These are phyloP conservation scores for Ophiocordyceps camponoti-saundersi DNA, from an alignment of 2,329 filamentous ascomycete genomes.

Conservation along the genomic window DNA sequence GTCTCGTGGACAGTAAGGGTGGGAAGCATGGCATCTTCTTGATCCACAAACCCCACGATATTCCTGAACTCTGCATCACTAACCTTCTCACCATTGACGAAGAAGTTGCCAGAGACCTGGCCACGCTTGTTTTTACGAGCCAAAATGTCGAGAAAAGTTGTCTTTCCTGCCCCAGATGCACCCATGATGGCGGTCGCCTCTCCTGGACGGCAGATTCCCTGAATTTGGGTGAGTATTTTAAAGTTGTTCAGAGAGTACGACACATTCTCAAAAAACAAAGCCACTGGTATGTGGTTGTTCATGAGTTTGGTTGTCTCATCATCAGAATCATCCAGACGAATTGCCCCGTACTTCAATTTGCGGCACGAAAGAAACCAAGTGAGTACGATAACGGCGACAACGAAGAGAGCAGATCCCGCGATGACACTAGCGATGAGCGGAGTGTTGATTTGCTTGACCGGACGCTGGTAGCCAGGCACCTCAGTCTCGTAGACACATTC, in stretches of 20 bases:
- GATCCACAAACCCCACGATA: slow-evolving; percentile 92
- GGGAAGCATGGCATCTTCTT: slow-evolving; percentile 92
- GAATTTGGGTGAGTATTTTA: slow-evolving; percentile 63
- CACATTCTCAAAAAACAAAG: slow-evolving; percentile 76
- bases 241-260: slow-evolving; percentile 78
- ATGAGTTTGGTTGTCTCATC: slow-evolving; percentile 78
- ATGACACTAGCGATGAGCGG: slow-evolving; percentile 91
- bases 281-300: slow-evolving; percentile 78
- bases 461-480: slow-evolving; percentile 75
- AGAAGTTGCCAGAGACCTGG: slow-evolving; percentile 60
- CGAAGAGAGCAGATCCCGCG: slow-evolving; percentile 66
- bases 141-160: slow-evolving; percentile 88
- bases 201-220: slow-evolving; percentile 82
- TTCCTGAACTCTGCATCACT: slow-evolving; percentile 71
- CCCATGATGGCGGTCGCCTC: slow-evolving; percentile 97
- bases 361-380: slow-evolving; percentile 82
- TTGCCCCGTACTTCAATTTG: slow-evolving; percentile 50
- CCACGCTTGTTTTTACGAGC: slow-evolving; percentile 96
- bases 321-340: slow-evolving; percentile 76
- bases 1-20: slow-evolving; percentile 97
- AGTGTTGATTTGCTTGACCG: slow-evolving; percentile 91
- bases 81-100: slow-evolving; percentile 85
- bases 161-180: slow-evolving; percentile 92
- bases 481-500: slow-evolving; percentile 91
- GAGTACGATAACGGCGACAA: slow-evolving; percentile 68